phyloP scores from a whole-genome alignment of 2,329 filamentous ascomycete species.

The Pseudomassariella vexata region DNA sequence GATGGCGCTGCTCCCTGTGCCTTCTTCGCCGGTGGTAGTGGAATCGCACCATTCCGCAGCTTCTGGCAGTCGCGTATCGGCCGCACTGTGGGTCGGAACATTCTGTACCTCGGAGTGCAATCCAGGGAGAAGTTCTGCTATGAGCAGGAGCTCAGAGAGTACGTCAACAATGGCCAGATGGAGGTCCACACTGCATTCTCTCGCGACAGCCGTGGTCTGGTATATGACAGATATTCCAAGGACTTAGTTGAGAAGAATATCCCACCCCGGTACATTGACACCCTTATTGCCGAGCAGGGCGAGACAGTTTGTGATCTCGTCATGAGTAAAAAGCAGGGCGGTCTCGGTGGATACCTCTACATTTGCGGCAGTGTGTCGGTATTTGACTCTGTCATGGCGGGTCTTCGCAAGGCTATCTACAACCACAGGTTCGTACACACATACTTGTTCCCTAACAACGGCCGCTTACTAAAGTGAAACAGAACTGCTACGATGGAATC shows the following conservation, averaged over 20 bases:
- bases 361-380: constrained; percentile 42
- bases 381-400: constrained; percentile 49
- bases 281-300: constrained; percentile 44
- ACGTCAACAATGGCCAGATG: constrained; percentile 40
- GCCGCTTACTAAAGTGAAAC: too few species aligned
- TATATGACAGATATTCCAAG: constrained; percentile 31
- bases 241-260: constrained; percentile 44
- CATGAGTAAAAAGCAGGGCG: constrained; percentile 51
- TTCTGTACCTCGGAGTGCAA: constrained; percentile 47
- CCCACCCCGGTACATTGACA: constrained; percentile 46
- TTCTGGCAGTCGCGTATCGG: constrained; percentile 45
- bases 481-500: constrained; percentile 45
- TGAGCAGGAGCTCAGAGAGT: constrained; percentile 40
- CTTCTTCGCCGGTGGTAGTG: constrained; percentile 48
- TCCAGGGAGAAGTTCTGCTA: constrained; percentile 46
- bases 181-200: constrained; percentile 50
- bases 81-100: constrained; percentile 35
- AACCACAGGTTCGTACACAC: constrained; percentile 44
- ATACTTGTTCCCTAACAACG: too few species aligned
- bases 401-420: constrained; percentile 50
- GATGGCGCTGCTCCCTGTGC: constrained; percentile 44
- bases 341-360: constrained; percentile 41
- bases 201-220: constrained; percentile 39
- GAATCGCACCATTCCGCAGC: constrained; percentile 47
- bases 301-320: constrained; percentile 45